Evolutionary conservation across 2,329 filamentous ascomycete species (phyloP), one percentile per base, ranked within the genome.

Genomic region (Exophiala alcalophila): DNA sequence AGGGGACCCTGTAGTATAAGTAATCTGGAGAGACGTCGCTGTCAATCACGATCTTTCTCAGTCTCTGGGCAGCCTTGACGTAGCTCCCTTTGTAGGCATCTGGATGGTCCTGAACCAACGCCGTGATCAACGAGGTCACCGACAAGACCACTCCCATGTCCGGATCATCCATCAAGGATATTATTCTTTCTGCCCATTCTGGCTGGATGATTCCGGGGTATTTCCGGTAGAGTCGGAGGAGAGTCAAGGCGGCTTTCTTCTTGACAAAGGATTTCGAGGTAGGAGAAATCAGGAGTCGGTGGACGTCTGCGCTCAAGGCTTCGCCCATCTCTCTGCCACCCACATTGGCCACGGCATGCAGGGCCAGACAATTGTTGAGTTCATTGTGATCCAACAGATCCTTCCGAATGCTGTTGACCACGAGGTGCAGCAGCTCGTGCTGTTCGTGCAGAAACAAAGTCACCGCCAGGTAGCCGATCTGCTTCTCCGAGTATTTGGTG

Each of bases 1-100:
- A 98, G 1, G 92, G 92, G n/a, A 98, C 92, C 61, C 96, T 96
- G 74, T 98, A 98, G 71, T 98, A 98, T 18, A 96, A 78, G 62
- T 98, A 98, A 62, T 97, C 92, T 42, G 81, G 78, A 0, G 87
- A 80, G 59, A 87, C 92, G 57, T 98, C 91, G 52, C 84, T 84
- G 56, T 97, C 91, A 18, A 97, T 82, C 11, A 96, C 76, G 54
- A 97, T 86, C 54, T 86, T 83, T 70, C 95, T 95, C 57, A 98
- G 66, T 43, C 89, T 77, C 49, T 87, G 85, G 1, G 91, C 91
- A 21, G 91, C 91, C 68, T 97, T 98, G 52, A 89, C 83, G 62
- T 96, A 97, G 58, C 87, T 87, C 28, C 89, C 90, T 65, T 85
- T 91, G 73, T 96, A 98, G 60, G 89, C 84, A 1, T 96, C 90